These are phyloP conservation scores for Aspergillaceae sp. DNA, from an alignment of 2,329 filamentous ascomycete genomes.

Conservation along the genomic window DNA sequence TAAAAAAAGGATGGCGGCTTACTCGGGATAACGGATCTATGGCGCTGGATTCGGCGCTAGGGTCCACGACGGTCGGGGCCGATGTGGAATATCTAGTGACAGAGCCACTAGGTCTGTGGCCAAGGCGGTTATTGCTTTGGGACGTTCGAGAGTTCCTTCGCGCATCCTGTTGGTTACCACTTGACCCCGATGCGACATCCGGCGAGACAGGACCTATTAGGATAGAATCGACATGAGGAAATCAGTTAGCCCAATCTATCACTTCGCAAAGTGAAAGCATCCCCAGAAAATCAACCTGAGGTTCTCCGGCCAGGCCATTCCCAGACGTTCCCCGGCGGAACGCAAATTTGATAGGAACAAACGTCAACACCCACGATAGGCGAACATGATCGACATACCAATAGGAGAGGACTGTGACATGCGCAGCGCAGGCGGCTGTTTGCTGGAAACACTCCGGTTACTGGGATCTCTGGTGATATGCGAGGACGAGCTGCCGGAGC, in stretches of 20 bases:
- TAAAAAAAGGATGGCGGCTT: slow-evolving; percentile 6
- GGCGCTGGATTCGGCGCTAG: slow-evolving; percentile 33
- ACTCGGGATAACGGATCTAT: slow-evolving; percentile 64
- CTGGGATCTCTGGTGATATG: slow-evolving; percentile 3
- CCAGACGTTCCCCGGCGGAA: background rate
- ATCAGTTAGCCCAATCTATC: background rate
- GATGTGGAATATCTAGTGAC: slow-evolving; percentile 16
- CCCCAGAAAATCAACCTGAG: too few species aligned
- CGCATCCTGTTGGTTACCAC: slow-evolving; percentile 17
- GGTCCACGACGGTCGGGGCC: slow-evolving; percentile 17
- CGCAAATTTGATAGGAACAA: background rate
- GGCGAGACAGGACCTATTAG: slow-evolving; percentile 19
- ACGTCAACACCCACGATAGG: background rate
- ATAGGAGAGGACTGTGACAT: slow-evolving; percentile 15
- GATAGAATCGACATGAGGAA: slow-evolving; percentile 1
- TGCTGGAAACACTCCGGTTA: slow-evolving; percentile 5
- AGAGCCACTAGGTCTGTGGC: background rate
- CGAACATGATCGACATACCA: slow-evolving; percentile 15
- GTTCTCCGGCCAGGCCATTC: background rate
- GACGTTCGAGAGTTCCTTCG: slow-evolving; percentile 15
- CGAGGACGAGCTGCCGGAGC: slow-evolving; percentile 12
- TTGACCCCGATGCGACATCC: slow-evolving; percentile 24
- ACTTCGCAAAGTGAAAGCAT: too few species aligned
- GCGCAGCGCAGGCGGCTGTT: slow-evolving; percentile 6
- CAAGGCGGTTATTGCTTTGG: slow-evolving; percentile 13